Conservation (phyloP, 306 rosid species). For the Vigna hirtella region DNA sequence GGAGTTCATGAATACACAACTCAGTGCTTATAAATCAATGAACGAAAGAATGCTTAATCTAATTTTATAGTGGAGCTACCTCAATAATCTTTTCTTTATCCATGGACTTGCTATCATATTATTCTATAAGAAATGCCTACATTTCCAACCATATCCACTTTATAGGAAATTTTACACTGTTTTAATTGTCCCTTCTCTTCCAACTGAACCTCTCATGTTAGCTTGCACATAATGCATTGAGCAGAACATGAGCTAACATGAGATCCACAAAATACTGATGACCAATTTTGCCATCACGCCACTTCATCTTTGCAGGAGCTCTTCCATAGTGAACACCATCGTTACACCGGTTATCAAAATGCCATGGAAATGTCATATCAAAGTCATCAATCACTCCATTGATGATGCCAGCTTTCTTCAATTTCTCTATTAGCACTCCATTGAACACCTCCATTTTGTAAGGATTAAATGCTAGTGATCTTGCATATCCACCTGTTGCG, state of each 20-base stretch:
- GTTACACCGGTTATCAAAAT: slow-evolving; percentile 79
- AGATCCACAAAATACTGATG: slow-evolving; percentile 93
- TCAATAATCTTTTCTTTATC: slow-evolving; percentile 17
- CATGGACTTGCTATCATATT: slow-evolving; percentile 24
- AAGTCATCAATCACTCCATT: slow-evolving; percentile 83
- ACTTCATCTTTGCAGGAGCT: slow-evolving; percentile 72
- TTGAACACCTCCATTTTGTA: slow-evolving; percentile 88
- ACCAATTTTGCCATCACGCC: slow-evolving; percentile 89
- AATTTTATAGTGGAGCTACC: slow-evolving; percentile 30
- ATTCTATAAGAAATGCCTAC: slow-evolving; percentile 11
- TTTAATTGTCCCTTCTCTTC: slow-evolving; percentile 2
- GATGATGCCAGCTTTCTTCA: slow-evolving; percentile 66
- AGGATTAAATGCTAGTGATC: slow-evolving; percentile 79
- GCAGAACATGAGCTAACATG: slow-evolving; percentile 85
- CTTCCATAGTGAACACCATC: slow-evolving; percentile 96
- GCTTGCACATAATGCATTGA: slow-evolving; percentile 72
- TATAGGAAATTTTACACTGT: not conserved
- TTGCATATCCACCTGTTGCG: slow-evolving; percentile 87
- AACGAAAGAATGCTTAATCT: slow-evolving; percentile 60
- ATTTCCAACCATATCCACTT: not conserved
- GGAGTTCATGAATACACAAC: slow-evolving; percentile 37
- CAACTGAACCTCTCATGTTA: slow-evolving; percentile 33
- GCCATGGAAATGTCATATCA: slow-evolving; percentile 94
- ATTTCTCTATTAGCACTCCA: slow-evolving; percentile 68
- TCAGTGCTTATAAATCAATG: slow-evolving; percentile 41